Conservation (phyloP, 495 filamentous ascomycete genomes). For the Penicillium desertorum region DNA sequence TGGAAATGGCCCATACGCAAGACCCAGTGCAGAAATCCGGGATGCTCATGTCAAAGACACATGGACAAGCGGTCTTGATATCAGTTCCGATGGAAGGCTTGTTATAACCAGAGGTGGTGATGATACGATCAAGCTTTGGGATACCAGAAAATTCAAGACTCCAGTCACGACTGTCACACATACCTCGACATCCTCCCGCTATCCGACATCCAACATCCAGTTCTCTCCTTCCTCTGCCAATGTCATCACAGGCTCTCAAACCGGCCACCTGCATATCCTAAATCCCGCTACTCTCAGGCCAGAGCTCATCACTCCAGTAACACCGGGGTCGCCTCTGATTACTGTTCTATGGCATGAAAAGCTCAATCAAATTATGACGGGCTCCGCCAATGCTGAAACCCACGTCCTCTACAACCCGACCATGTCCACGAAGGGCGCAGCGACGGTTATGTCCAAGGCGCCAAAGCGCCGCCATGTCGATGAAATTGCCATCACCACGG, state of each 20-base stretch:
- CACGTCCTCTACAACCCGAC: conserved; percentile 88
- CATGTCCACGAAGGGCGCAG: conserved; percentile 75
- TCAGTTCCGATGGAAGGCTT: conserved; percentile 86
- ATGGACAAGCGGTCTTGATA: conserved; percentile 91
- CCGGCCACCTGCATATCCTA: conserved; percentile 86
- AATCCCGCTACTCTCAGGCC: conserved; percentile 85
- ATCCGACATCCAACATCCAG: conserved; percentile 78
- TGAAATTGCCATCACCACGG: conserved; percentile 86
- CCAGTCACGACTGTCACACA: conserved; percentile 79
- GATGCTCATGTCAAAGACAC: conserved; percentile 81
- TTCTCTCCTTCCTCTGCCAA: conserved; percentile 81
- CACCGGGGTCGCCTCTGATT: conserved; percentile 77
- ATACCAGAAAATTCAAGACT: conserved; percentile 91
- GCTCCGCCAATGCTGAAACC: conserved; percentile 83
- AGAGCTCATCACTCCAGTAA: conserved; percentile 82
- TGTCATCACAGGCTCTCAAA: conserved; percentile 84
- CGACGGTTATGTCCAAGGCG: conserved; percentile 87
- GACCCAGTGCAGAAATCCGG: conserved; percentile 80
- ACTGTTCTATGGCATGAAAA: conserved; percentile 88
- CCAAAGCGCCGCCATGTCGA: conserved; percentile 94
- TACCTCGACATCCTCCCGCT: conserved; percentile 77
- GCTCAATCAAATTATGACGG: conserved; percentile 93
- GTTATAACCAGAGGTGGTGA: conserved; percentile 89
- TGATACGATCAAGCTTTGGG: conserved; percentile 88
- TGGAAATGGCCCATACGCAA: conserved; percentile 81